Conservation (phyloP, 1,284 basidiomycete genomes). For the Papiliotrema fonsecae region DNA sequence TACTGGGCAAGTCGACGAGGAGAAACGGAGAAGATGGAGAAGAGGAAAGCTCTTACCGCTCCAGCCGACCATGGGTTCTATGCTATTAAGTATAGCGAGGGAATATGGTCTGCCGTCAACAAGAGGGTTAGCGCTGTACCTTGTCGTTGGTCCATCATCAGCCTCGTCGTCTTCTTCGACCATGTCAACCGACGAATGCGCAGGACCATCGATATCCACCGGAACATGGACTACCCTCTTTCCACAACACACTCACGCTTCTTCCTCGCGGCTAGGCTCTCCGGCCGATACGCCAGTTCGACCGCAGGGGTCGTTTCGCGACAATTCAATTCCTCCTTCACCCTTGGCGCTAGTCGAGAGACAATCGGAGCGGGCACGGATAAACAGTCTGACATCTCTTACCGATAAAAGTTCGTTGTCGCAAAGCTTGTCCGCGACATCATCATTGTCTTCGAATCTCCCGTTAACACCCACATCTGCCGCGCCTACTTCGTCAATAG, state of each 20-base stretch:
- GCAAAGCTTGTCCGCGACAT: slow-evolving; percentile 4
- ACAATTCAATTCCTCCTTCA: slow-evolving; percentile 9
- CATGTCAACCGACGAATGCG: slow-evolving; percentile 14
- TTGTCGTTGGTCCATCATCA: slow-evolving; percentile 18
- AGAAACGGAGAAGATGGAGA: slow-evolving; percentile 29
- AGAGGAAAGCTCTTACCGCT: slow-evolving; percentile 41
- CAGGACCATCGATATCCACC: slow-evolving; percentile 33
- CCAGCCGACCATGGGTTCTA: slow-evolving; percentile 39
- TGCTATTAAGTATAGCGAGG: slow-evolving; percentile 43
- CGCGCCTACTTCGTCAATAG: slow-evolving; percentile 16
- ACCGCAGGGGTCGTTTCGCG: not conserved
- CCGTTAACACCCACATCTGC: slow-evolving; percentile 11
- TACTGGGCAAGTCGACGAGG: slow-evolving; percentile 6
- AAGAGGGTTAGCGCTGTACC: slow-evolving; percentile 37
- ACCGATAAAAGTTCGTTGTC: not conserved
- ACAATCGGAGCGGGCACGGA: not conserved
- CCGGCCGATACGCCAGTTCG: slow-evolving; percentile 19
- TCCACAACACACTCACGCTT: slow-evolving; percentile 11
- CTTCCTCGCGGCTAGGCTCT: slow-evolving; percentile 15
- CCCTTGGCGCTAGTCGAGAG: slow-evolving; percentile 7
- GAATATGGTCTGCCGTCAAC: slow-evolving; percentile 45
- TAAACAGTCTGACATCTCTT: not conserved
- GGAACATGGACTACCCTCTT: slow-evolving; percentile 38
- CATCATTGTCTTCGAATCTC: slow-evolving; percentile 19
- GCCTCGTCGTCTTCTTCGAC: slow-evolving; percentile 9